Evolutionary conservation across 176 grass and related monocot genomes (phyloP).

Genomic region (Tillandsia fasciculata): DNA sequence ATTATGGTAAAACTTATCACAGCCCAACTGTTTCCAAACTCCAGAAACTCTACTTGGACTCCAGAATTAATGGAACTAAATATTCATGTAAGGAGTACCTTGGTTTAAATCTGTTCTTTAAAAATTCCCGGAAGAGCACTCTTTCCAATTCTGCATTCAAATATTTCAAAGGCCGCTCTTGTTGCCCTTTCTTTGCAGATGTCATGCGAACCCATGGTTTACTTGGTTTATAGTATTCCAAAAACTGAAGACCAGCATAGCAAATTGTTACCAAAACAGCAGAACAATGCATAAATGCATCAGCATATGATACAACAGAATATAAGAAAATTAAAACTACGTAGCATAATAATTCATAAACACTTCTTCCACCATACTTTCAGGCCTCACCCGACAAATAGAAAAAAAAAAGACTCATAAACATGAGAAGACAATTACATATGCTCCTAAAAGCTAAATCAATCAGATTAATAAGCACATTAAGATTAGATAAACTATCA

Average conservation of each 20-base stretch:
- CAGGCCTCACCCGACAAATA: background rate
- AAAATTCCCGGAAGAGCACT: slow-evolving; percentile 35
- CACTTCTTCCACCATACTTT: background rate
- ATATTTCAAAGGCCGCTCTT: slow-evolving; percentile 12
- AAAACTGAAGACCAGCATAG: slow-evolving; percentile 34
- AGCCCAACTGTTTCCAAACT: background rate
- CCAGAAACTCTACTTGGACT: background rate
- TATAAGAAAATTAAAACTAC: background rate
- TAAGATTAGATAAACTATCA: background rate
- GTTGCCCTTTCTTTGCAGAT: background rate
- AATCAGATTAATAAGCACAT: background rate
- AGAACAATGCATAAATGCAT: background rate
- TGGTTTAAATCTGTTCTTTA: slow-evolving; percentile 44
- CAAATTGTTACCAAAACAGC: background rate
- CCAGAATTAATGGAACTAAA: background rate
- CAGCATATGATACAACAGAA: background rate
- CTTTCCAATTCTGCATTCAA: slow-evolving; percentile 22
- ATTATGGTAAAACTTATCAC: background rate
- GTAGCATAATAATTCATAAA: no score
- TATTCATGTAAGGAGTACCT: slow-evolving; percentile 30
- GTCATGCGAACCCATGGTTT: slow-evolving; percentile 32
- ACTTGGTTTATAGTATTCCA: slow-evolving; percentile 31
- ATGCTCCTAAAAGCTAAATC: background rate
- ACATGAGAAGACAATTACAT: background rate
- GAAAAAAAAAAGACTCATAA: background rate